These are phyloP conservation scores for Rugosomyces carneus DNA, from an alignment of 1,284 basidiomycete species.

Conservation along the genomic window DNA sequence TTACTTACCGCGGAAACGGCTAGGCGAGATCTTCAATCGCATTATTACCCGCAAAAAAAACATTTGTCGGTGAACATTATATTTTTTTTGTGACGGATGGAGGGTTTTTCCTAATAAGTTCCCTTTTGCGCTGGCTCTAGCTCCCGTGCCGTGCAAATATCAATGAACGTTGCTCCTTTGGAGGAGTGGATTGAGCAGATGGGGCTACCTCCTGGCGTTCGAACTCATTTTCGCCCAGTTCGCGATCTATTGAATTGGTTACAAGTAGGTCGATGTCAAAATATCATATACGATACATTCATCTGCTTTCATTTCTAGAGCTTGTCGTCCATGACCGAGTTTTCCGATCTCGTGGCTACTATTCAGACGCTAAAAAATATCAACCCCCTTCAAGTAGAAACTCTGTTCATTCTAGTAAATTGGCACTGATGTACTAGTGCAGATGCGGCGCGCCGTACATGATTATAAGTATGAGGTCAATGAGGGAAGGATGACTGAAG, in stretches of 20 bases:
- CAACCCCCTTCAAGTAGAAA: slow-evolving; percentile 81
- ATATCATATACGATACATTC: slow-evolving; percentile 9
- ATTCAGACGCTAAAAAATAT: slow-evolving; percentile 83
- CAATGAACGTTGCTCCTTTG: slow-evolving; percentile 79
- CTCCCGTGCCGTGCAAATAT: slow-evolving; percentile 85
- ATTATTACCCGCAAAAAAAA: slow-evolving; percentile 89
- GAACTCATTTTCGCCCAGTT: slow-evolving; percentile 79
- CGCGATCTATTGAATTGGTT: slow-evolving; percentile 85
- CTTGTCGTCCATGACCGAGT: slow-evolving; percentile 80
- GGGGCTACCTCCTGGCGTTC: slow-evolving; percentile 76
- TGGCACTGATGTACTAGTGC: background rate
- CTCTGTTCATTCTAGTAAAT: slow-evolving; percentile 1
- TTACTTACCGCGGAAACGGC: slow-evolving; percentile 11
- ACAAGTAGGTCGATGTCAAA: slow-evolving; percentile 45
- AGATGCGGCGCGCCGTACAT: slow-evolving; percentile 88
- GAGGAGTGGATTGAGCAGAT: slow-evolving; percentile 90
- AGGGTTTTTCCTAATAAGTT: slow-evolving; percentile 5
- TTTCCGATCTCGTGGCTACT: slow-evolving; percentile 83
- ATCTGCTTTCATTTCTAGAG: slow-evolving; percentile 44
- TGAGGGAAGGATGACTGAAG: slow-evolving; percentile 88
- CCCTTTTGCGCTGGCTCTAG: slow-evolving; percentile 28
- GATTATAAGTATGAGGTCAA: slow-evolving; percentile 96
- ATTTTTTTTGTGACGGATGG: background rate
- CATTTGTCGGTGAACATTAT: slow-evolving; percentile 66
- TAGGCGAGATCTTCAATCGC: slow-evolving; percentile 93